Base-by-base conservation (phyloP, 176 grass and related monocot genomes). In the Cenchrus americanus region DNA sequence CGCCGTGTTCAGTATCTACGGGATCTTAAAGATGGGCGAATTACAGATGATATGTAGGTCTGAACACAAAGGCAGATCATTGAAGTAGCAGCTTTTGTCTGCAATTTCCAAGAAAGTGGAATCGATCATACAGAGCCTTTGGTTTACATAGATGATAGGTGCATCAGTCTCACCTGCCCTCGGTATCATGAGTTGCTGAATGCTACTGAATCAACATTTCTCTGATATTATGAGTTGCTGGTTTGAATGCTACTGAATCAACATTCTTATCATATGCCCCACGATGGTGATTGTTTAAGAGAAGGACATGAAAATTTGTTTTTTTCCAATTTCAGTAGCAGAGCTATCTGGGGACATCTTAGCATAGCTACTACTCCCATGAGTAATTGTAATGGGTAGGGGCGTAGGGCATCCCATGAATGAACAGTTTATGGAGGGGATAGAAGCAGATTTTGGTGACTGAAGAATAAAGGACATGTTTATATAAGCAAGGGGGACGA, bases 1-100 rank as follows among this genome's bases (percentile, higher is more conserved):
- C 82, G 77, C 67, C 93, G 80, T 91, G 93, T 94, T 88, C 85
- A 90, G 79, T 87, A 92, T 42, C 77, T 98, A 7, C 86, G 89
- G 73, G 76, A 98, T 40, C 79, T 94, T 43, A 89, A 87, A 52
- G 87, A 83, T 80, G 85, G 82, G 40, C 37, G 68, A 68, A 27
- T 51, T 54, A 62, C 30, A 75, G 61, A 83, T 75, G 57, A 83
- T 75, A 79, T 64, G 44, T 78, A 72, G 73, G 75, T 32, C 18
- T 67, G 32, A 79, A 86, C 61, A 24, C 4, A 79, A 73, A 78
- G 27, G 13, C 23, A 40, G 66, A 12, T 65, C 54, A 64, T 18
- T 74, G 41, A 57, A 27, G 55, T 65, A 44, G 47, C 58, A 14
- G 0, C 71, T 47, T 54, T 64, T 9, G 37, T 30, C 15, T 67